Percentiles rank a stretch among this genome's conserved stretches.
These are phyloP conservation scores for Coemansia reversa DNA, from an alignment of 192 early-diverging fungal species.

Conservation along the genomic window DNA sequence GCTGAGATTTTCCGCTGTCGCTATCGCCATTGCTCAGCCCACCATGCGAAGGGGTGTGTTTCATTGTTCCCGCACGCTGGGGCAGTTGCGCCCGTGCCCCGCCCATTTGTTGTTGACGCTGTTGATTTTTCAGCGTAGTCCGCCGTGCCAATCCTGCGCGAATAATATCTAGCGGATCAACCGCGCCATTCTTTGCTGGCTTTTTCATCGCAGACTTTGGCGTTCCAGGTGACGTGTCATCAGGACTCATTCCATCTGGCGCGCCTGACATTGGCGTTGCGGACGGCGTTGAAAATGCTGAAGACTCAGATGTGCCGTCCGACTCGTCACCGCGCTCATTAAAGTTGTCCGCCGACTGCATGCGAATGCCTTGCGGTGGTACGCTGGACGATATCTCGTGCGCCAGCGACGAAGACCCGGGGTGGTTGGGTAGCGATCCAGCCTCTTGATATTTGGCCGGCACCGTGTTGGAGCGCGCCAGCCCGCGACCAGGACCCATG, in stretches of 20 bases:
- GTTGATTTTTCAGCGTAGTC: conserved; percentile 51
- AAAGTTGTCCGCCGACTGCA: conserved; percentile 13
- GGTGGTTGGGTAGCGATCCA: conserved; percentile 8
- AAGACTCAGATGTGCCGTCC: conserved; percentile 2
- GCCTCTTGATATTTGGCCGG: conserved; percentile 29
- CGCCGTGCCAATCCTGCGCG: conserved; percentile 46
- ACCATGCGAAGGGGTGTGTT: conserved; percentile 12
- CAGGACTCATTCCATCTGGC: conserved; percentile 10
- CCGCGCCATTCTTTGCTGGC: conserved; percentile 21
- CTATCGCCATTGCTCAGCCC: conserved; percentile 5
- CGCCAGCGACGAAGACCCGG: conserved; percentile 15
- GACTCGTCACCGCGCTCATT: conserved; percentile 2
- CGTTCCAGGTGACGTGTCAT: conserved; percentile 1
- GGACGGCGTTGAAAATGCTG: conserved; percentile 17
- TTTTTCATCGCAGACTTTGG: conserved; percentile 39
- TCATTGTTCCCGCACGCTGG: conserved; percentile 44
- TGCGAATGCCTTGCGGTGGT: conserved; percentile 18
- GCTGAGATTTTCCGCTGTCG: conserved; percentile 9
- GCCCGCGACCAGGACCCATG: conserved; percentile 10
- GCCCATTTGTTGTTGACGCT: conserved; percentile 19
- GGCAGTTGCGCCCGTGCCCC: conserved; percentile 12
- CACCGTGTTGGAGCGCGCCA: conserved; percentile 53
- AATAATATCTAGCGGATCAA: conserved; percentile 54
- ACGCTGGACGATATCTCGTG: conserved; percentile 11
- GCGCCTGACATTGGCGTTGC: conserved; percentile 12